phyloP scores from a whole-genome alignment of 495 filamentous ascomycete species.

The Geoglossum glabrum region DNA sequence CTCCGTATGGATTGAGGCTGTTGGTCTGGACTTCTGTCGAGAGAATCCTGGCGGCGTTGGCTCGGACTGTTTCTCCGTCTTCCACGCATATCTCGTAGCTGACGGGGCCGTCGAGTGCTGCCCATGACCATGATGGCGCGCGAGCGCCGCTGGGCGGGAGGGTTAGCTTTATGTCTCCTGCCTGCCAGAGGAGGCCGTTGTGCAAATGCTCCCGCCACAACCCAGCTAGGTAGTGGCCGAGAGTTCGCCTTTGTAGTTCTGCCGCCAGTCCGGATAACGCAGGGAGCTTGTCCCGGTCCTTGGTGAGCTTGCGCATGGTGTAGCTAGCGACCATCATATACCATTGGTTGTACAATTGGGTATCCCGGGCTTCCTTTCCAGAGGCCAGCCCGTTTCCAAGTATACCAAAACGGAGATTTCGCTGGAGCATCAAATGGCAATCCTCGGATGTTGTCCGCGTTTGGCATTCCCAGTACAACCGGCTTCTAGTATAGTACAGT shows the following conservation, averaged over 20 bases:
- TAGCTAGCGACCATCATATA: background rate
- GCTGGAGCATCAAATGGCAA: background rate
- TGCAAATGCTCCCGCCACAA: background rate
- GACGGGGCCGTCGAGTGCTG: constrained; percentile 3
- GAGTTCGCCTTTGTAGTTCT: background rate
- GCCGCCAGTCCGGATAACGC: background rate
- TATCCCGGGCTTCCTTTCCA: background rate
- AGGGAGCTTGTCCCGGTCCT: background rate
- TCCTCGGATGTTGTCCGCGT: background rate
- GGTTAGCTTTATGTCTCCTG: background rate
- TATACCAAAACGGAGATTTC: background rate
- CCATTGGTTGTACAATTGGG: background rate
- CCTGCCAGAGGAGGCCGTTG: background rate
- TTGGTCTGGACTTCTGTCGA: no score
- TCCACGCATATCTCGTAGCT: background rate
- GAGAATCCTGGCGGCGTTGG: no score
- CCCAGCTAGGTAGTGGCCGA: background rate
- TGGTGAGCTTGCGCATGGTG: background rate
- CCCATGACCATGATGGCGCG: constrained; percentile 9
- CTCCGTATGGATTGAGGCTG: no score
- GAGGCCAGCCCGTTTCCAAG: no score
- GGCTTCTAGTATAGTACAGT: background rate
- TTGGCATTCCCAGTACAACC: background rate
- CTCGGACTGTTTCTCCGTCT: no score
- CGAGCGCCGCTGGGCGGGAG: background rate